Evolutionary conservation across 1,284 basidiomycete genomes (phyloP).

Genomic region (Microbotryomycetes sp.): DNA sequence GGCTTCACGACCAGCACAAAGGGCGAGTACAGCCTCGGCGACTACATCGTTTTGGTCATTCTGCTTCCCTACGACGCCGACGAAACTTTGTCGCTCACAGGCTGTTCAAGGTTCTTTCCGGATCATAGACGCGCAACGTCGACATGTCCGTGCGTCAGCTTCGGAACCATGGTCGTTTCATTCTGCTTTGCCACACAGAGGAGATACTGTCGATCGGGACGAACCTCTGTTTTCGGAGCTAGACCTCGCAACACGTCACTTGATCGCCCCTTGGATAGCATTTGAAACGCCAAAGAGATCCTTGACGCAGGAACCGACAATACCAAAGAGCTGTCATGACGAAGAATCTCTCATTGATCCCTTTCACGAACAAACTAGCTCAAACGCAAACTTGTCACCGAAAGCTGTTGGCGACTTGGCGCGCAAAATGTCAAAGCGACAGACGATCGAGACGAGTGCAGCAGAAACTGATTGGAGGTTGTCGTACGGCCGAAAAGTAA

Average conservation of each 20-base stretch:
- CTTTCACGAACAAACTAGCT: background rate
- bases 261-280: background rate
- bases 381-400: background rate
- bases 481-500: background rate
- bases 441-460: too few relatives aligned
- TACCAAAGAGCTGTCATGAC: too few relatives aligned
- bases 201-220: too few relatives aligned
- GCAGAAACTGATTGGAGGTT: too few relatives aligned
- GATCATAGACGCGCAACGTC: background rate
- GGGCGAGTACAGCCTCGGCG: too few relatives aligned
- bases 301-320: background rate
- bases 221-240: too few relatives aligned
- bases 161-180: background rate
- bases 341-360: background rate
- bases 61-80: background rate
- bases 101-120: background rate
- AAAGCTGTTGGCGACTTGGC: background rate
- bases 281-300: background rate
- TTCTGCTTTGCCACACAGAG: background rate
- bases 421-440: background rate
- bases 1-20: too few relatives aligned
- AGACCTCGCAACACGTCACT: too few relatives aligned
- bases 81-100: background rate
- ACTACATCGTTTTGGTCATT: background rate
- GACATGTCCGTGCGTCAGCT: background rate